These are phyloP conservation scores for Crucibulum laeve DNA, from an alignment of 768 basidiomycete species.

Conservation along the genomic window DNA sequence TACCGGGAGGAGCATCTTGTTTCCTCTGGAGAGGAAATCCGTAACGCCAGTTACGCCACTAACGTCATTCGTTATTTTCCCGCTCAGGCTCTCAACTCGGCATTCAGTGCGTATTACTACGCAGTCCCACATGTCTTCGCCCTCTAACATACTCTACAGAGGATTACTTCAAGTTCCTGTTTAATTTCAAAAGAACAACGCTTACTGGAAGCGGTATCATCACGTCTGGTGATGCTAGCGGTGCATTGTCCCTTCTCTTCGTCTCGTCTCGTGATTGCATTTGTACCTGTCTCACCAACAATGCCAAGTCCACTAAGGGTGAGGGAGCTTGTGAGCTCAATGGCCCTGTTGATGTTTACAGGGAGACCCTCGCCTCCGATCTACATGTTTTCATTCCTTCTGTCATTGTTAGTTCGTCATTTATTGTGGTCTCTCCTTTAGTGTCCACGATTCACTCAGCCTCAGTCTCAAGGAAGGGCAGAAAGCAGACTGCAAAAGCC, in stretches of 20 bases:
- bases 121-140: not conserved
- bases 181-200: slow-evolving; percentile 98
- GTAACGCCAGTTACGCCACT: no score
- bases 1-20: slow-evolving; percentile 94
- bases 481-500: no score
- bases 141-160: slow-evolving; percentile 38
- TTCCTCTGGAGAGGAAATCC: slow-evolving; percentile 97
- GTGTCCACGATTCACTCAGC: slow-evolving; percentile 94
- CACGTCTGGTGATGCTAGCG: slow-evolving; percentile 97
- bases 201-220: slow-evolving; percentile 99
- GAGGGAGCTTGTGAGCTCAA: slow-evolving; percentile 97
- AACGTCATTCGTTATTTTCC: slow-evolving; percentile 99
- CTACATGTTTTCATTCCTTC: slow-evolving; percentile 99
- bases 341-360: slow-evolving; percentile 95
- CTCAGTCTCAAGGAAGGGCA: no score
- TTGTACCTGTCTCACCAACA: slow-evolving; percentile 98
- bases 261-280: slow-evolving; percentile 99
- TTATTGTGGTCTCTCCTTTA: slow-evolving; percentile 99
- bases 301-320: slow-evolving; percentile 92
- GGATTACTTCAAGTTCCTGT: slow-evolving; percentile 98
- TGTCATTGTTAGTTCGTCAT: slow-evolving; percentile 99
- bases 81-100: slow-evolving; percentile 98
- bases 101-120: slow-evolving; percentile 77
- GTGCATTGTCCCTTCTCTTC: slow-evolving; percentile 97
- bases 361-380: slow-evolving; percentile 94